Base-by-base conservation (phyloP, 352 stramenopile genomes). In the Blastocystis sp. region DNA sequence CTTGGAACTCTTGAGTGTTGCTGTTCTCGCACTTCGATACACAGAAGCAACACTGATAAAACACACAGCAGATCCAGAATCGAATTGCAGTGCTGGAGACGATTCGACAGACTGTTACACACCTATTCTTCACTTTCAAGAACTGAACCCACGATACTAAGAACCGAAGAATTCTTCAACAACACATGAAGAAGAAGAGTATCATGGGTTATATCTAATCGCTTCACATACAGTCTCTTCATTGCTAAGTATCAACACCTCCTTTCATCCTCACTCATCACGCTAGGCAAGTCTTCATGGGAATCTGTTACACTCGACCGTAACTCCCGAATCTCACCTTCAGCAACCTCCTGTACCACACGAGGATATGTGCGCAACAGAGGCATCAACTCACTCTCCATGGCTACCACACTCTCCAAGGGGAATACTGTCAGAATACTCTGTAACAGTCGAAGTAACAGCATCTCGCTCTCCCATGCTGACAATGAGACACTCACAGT, bases 311-410 rank as follows among this genome's bases (percentile, higher is more conserved):
- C 58, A 37, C 22, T 44, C 22, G 42, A 62, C 22, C 22, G 69
- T 44, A 70, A n/a, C 6, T 44, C 24, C 4, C 60, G 60, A 35
- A 70, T 44, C 60, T 70, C 60, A 44, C 33, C 40, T 24, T 70
- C 60, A n/a, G 19, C 22, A 5, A 60, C 15, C 11, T 64, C 69
- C 6, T 81, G 19, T 4, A 62, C 5, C 7, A 62, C 42, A 5
- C 33, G 19, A 6, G 69, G 69, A 62, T 81, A 60, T 1, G 42
- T 5, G 17, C 53, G 13, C 15, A 81, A 33, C 40, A 81, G 33
- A 24, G 42, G 19, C 2, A 62, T 19, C 9, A 81, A 35, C n/a
- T 81, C 69, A 22, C 4, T 59, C 69, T 81, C 69, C 40, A 81
- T 81, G 2, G 17, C 24, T 4, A 59, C 3, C 6, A 81, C 48